Percentiles rank a stretch among this genome's conserved stretches.
phyloP scores from a whole-genome alignment of 177 flowering plant species.

The Vitis hybrid region DNA sequence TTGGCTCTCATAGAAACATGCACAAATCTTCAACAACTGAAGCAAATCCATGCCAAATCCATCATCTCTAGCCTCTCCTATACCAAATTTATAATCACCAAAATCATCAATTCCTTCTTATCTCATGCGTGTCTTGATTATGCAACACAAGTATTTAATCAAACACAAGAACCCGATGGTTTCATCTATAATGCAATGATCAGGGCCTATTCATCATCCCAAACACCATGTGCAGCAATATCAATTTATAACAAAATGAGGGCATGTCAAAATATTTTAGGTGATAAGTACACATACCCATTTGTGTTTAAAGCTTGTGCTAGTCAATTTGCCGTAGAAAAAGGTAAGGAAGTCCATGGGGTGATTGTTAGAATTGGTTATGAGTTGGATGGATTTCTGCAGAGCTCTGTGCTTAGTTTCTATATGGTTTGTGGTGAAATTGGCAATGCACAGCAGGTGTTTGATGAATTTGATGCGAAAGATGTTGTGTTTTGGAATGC shows the following conservation, averaged over 20 bases:
- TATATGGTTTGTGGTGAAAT: conserved; percentile 12
- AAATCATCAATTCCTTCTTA: background rate
- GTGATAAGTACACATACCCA: conserved; percentile 16
- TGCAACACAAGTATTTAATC: conserved; percentile 3
- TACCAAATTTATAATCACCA: conserved; percentile 9
- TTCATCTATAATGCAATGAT: conserved; percentile 11
- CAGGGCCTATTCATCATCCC: conserved; percentile 9
- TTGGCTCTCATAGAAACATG: conserved; percentile 11
- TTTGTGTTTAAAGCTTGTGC: conserved; percentile 15
- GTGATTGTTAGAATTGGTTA: conserved; percentile 10
- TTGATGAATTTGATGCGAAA: conserved; percentile 10
- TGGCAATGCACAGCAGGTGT: conserved; percentile 9
- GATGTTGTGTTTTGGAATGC: conserved; percentile 19
- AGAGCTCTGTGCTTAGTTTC: conserved; percentile 15
- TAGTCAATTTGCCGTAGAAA: background rate
- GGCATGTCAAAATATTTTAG: background rate
- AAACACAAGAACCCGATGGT: conserved; percentile 2
- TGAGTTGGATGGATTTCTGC: conserved; percentile 13
- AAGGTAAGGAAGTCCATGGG: conserved; percentile 19
- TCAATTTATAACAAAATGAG: conserved; percentile 12
- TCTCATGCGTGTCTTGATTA: conserved; percentile 1
- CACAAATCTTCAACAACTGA: conserved; percentile 8
- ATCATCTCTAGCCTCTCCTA: conserved; percentile 10
- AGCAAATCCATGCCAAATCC: conserved; percentile 18
- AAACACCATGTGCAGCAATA: conserved; percentile 4